Conservation (phyloP, 2,329 filamentous ascomycete genomes). For the Phaeophleospora eucalypticola region DNA sequence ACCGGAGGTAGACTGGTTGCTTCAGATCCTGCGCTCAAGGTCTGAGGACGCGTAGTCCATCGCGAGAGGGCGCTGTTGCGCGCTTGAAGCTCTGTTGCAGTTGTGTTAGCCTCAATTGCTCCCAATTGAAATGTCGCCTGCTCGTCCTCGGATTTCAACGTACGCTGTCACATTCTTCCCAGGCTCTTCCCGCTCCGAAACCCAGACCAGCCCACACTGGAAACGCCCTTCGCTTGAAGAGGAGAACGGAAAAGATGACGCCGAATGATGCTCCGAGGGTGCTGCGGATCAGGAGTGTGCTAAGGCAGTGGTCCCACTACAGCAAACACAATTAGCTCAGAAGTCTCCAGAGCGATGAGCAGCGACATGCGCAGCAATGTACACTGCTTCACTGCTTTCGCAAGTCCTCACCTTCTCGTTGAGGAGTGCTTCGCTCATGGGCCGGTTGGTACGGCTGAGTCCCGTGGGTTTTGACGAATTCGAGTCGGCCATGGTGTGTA, state of each 20-base stretch:
- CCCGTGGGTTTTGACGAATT: constrained; percentile 51
- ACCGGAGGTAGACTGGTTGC: background rate
- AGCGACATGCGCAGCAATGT: background rate
- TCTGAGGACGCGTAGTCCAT: constrained; percentile 47
- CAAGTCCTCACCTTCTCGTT: constrained; percentile 83
- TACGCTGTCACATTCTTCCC: constrained; percentile 91
- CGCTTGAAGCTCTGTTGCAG: constrained; percentile 49
- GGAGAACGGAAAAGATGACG: constrained; percentile 94
- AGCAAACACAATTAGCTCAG: background rate
- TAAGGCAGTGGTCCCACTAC: constrained; percentile 99
- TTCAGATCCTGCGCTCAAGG: constrained; percentile 24
- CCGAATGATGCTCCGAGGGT: constrained; percentile 94
- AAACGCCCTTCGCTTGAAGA: constrained; percentile 98
- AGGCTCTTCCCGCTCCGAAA: constrained; percentile 92
- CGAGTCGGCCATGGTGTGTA: constrained; percentile 53
- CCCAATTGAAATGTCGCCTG: background rate
- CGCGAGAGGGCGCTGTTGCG: constrained; percentile 44
- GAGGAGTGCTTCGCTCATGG: constrained; percentile 93
- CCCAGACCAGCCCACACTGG: constrained; percentile 92
- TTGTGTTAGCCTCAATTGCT: background rate
- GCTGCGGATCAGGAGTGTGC: constrained; percentile 94
- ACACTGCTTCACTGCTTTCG: background rate
- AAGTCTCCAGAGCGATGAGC: background rate
- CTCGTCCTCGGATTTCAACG: constrained; percentile 21
- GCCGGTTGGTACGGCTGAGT: constrained; percentile 66